Base-by-base conservation (phyloP, 208 protist genomes). In the Blechomonas ayalai region DNA sequence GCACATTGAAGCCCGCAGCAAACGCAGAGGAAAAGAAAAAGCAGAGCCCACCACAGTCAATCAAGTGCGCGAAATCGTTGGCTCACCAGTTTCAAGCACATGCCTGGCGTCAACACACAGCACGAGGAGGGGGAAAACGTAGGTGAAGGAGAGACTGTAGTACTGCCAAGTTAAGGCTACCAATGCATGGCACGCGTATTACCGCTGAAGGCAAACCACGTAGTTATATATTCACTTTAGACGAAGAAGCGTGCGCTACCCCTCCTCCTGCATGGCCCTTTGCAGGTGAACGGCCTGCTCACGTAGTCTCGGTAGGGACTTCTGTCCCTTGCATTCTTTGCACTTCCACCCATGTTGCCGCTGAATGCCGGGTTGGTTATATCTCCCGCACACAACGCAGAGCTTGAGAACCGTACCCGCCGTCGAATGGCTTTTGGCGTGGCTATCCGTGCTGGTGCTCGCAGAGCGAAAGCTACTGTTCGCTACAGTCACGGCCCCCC, bases 331-430 rank as follows among this genome's bases (percentile, higher is more conserved):
- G 59, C 86, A 94, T 8, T 80, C 74, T 45, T 71, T 83, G 52
- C 86, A 94, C 47, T 94, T 94, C 58, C 72, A 90, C 0, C 86
- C 86, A 41, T 89, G 81, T 15, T 57, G 25, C 13, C 86, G 78
- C 34, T 22, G 48, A 80, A 90, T 90, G 12, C 50, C 63, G 2
- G 86, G 69, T 16, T 78, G 37, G 45, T 90, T 82, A 56, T 73
- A 94, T 8, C 79, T 65, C 0, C 86, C 86, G 50, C 86, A 94
- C 20, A 94, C 86, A 4, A 90, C 79, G 28, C 86, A 94, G 39
- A 94, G 53, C 39, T 67, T 70, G 8, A 70, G 71, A 25, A 83
- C 40, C 18, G 9, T 35, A 23, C 2, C 16, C 26, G 1, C 22
- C 19, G 53, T 34, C 2, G 25, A 31, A 7, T 39, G 19, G 6